phyloP scores from a whole-genome alignment of 1,284 basidiomycete species.

The Melampsora abietis-canadensis region DNA sequence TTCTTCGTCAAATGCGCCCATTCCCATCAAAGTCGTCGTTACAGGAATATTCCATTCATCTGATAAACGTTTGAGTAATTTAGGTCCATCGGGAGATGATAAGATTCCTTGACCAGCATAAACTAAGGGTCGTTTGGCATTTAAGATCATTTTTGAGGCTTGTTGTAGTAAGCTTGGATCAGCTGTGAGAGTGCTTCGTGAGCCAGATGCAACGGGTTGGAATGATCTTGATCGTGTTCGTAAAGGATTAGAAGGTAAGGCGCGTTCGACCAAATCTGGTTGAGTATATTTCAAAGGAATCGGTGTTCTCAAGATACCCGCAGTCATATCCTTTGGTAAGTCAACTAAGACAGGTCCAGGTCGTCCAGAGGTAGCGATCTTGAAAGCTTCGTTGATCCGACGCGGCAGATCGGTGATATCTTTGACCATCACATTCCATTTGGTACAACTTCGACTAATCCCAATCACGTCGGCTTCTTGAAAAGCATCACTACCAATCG shows the following conservation, averaged over 20 bases:
- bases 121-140: slow-evolving; percentile 83
- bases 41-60: slow-evolving; percentile 91
- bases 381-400: slow-evolving; percentile 98
- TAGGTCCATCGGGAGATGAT: slow-evolving; percentile 74
- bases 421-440: slow-evolving; percentile 99
- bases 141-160: slow-evolving; percentile 86
- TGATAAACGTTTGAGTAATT: slow-evolving; percentile 74
- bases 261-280: slow-evolving; percentile 69
- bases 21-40: slow-evolving; percentile 90
- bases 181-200: slow-evolving; percentile 44
- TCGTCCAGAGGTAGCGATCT: slow-evolving; percentile 93
- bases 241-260: slow-evolving; percentile 66
- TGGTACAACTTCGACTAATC: slow-evolving; percentile 93
- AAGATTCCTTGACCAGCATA: slow-evolving; percentile 93
- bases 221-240: slow-evolving; percentile 21
- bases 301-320: slow-evolving; percentile 78
- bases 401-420: slow-evolving; percentile 90
- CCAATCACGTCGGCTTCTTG: slow-evolving; percentile 96
- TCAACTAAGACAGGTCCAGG: slow-evolving; percentile 97
- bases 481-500: slow-evolving; percentile 96
- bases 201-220: slow-evolving; percentile 60
- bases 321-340: slow-evolving; percentile 95
- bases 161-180: slow-evolving; percentile 61
- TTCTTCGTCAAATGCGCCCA: slow-evolving; percentile 91
- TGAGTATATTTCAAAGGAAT: slow-evolving; percentile 84